Evolutionary conservation across 2,329 filamentous ascomycete genomes (phyloP).

Genomic region (Verticillium dahliae): DNA sequence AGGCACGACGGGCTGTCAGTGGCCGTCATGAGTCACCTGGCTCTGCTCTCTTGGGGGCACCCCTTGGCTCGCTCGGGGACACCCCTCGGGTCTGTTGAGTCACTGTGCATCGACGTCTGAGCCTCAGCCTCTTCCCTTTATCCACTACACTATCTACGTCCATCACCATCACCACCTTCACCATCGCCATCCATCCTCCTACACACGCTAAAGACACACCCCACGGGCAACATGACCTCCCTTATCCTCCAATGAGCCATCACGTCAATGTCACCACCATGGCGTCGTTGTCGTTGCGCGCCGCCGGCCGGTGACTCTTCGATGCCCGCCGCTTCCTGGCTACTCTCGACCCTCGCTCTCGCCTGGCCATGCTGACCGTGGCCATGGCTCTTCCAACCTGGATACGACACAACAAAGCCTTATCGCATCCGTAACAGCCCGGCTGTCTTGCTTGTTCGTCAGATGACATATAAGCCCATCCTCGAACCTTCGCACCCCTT

Average conservation of each 20-base stretch:
- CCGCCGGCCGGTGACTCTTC: not conserved
- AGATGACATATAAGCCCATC: not conserved
- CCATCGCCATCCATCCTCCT: not conserved
- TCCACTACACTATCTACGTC: too few relatives aligned
- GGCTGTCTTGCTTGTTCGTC: not conserved
- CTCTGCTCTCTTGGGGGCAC: not conserved
- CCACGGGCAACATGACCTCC: not conserved
- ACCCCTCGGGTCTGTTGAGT: too few relatives aligned
- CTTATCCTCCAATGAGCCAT: not conserved
- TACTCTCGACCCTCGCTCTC: too few relatives aligned
- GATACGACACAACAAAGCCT: not conserved
- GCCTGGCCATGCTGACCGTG: too few relatives aligned
- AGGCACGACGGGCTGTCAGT: not conserved
- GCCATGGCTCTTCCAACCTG: not conserved
- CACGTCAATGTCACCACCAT: not conserved
- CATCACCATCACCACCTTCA: too few relatives aligned
- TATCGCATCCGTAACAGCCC: not conserved
- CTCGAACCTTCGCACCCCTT: not conserved
- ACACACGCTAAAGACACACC: not conserved
- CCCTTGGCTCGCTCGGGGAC: too few relatives aligned
- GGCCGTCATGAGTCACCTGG: not conserved
- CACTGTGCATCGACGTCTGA: too few relatives aligned
- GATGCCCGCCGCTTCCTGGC: not conserved
- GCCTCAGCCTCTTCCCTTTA: too few relatives aligned
- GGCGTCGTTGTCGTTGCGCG: not conserved